Base-by-base conservation (phyloP, 2,329 filamentous ascomycete species). In the Chaetoscypha palmicola region DNA sequence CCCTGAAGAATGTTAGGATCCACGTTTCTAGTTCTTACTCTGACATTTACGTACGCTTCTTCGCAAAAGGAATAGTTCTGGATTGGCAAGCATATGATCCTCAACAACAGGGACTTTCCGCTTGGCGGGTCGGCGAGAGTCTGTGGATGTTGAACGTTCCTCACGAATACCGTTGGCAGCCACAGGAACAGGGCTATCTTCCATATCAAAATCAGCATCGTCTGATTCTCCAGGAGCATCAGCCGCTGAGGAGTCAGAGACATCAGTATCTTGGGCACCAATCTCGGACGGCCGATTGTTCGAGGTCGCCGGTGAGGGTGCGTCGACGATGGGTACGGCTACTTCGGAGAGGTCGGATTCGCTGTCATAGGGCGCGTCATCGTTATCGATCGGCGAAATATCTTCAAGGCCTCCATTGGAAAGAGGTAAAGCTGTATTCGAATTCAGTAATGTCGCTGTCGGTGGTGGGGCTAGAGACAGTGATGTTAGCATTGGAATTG, bases 11-110 rank as follows among this genome's bases (percentile, higher is more conserved):
- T 39, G 31, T 43, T 60, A 42, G n/a, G n/a, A n/a, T n/a, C n/a
- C n/a, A n/a, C n/a, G n/a, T n/a, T n/a, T n/a, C n/a, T n/a, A n/a
- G n/a, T n/a, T n/a, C n/a, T n/a, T n/a, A n/a, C n/a, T n/a, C n/a
- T n/a, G n/a, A n/a, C n/a, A n/a, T n/a, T n/a, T 40, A 67, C 84
- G 51, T 81, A 92, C 90, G 70, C 92, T 98, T 69, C 92, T 79
- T 57, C 92, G 81, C 55, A 98, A 73, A 37, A 92, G 92, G 69
- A 97, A 98, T 7, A 98, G 73, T 67, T 95, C 89, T 34, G 92
- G 92, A 59, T 98, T 94, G 60, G 87, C 85, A 58, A 83, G 77
- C 57, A 97, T 95, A 61, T 81, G 90, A 36, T 89, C 82, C 47
- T 92, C 86, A 40, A 83, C 80, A 28, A 77, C 62, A 61, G 73